Base-by-base conservation (phyloP, 179 eudicot genomes). In the Vitellaria paradoxa region DNA sequence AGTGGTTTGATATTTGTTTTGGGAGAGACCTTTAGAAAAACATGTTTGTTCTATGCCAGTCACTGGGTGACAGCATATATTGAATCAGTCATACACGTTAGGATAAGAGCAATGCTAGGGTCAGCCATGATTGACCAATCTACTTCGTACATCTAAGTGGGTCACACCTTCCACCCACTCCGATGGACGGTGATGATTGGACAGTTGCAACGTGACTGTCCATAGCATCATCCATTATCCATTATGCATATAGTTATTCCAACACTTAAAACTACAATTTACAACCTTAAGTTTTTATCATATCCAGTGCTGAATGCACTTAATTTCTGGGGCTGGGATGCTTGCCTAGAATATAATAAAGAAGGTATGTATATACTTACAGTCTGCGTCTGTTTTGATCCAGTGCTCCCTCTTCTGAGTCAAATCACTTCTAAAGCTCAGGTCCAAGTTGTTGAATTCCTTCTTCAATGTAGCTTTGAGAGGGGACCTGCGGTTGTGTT, bases 381-480 rank as follows among this genome's bases (percentile, higher is more conserved):
- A 89, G 30, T 90, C 88, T 64, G 79, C 87, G 65, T 92, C 93
- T 21, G 95, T 91, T 50, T 80, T 89, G 77, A 92, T 89, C 97
- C 95, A 92, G 57, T 83, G 91, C 83, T 86, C 93, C 67, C 60
- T 76, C 68, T 76, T 76, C 73, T 53, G 72, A 8, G 61, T 76
- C 75, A 82, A 64, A 47, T 52, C 64, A 65, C 42, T 60, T 26
- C 64, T 76, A 79, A 69, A 63, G 49, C 79, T 77, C 74, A 42
- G 57, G 42, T 77, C 79, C 69, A 68, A 14, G 21, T 42, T 71
- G 69, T 0, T 77, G 55, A 30, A 76, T 61, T 75, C 78, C 84
- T 73, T 71, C 72, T 76, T 81, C 23, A 64, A 77, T 55, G 59
- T 76, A 66, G 78, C 64, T 57, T 60, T 80, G 73, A 86, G 75